Conservation (phyloP, 805 yeast genomes). For the Metschnikowia lachancei region DNA sequence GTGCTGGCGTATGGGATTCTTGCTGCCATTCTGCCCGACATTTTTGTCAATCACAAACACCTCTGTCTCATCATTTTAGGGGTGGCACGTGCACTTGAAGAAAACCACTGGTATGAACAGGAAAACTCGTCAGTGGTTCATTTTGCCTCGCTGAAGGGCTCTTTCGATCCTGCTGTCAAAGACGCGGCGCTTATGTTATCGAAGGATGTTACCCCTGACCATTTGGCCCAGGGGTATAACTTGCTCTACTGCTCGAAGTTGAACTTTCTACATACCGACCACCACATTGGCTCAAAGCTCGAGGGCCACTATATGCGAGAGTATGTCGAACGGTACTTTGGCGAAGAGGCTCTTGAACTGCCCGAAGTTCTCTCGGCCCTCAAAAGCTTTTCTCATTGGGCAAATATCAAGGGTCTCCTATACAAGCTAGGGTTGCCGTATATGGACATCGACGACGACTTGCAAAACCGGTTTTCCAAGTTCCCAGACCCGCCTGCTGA, state of each 20-base stretch:
- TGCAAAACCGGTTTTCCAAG: constrained; percentile 28
- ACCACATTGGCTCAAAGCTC: constrained; percentile 49
- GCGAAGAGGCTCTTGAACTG: constrained; percentile 37
- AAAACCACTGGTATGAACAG: constrained; percentile 48
- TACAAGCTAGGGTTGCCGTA: constrained; percentile 40
- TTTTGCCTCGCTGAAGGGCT: constrained; percentile 31
- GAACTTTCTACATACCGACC: constrained; percentile 56
- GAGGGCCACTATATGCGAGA: constrained; percentile 45
- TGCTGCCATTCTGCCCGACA: constrained; percentile 27
- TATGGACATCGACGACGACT: constrained; percentile 31
- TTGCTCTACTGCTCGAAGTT: constrained; percentile 47
- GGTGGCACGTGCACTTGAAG: constrained; percentile 49
- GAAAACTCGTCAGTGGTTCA: constrained; percentile 43
- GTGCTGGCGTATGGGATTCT: constrained; percentile 46
- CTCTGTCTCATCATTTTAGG: constrained; percentile 49
- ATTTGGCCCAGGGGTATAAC: constrained; percentile 42
- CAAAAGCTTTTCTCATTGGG: constrained; percentile 55
- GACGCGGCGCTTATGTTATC: constrained; percentile 23
- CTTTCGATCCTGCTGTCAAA: constrained; percentile 26
- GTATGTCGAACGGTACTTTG: constrained; percentile 39
- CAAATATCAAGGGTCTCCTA: constrained; percentile 48
- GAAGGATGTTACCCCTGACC: constrained; percentile 26
- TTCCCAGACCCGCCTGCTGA: constrained; percentile 45
- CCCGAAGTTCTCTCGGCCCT: constrained; percentile 46
- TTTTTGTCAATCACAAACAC: constrained; percentile 36